Evolutionary conservation across 192 early-diverging fungal genomes (phyloP).

Genomic region (Rhizophagus sp.): DNA sequence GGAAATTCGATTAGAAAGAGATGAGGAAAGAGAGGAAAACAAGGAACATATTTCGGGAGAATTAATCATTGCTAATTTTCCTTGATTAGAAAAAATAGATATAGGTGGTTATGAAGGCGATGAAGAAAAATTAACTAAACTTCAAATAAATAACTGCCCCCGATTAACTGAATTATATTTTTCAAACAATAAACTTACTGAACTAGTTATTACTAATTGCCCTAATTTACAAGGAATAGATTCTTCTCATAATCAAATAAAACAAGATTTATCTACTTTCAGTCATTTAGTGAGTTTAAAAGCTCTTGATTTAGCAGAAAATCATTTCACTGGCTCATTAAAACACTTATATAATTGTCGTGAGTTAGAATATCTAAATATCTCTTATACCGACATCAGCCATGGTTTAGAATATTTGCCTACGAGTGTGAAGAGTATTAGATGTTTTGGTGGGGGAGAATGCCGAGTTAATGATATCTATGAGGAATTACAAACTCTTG

Average conservation of each 20-base stretch:
- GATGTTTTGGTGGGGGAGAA: not conserved
- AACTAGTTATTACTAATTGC: too few species aligned
- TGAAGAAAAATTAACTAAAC: too few species aligned
- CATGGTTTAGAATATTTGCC: slow-evolving; percentile 6
- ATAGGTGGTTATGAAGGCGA: too few species aligned
- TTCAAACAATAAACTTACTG: too few species aligned
- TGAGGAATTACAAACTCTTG: not conserved
- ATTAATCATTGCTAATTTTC: too few species aligned
- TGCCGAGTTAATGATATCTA: not conserved
- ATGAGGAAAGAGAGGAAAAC: not conserved
- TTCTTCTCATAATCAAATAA: too few species aligned
- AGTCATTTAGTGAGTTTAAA: slow-evolving; percentile 8
- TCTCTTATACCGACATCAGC: not conserved
- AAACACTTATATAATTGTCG: not conserved
- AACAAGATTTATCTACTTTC: slow-evolving; percentile 6
- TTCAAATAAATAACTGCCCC: too few species aligned
- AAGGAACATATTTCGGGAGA: too few species aligned
- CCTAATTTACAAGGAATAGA: slow-evolving; percentile 2
- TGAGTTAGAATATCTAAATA: slow-evolving; percentile 5
- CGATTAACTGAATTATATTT: too few species aligned
- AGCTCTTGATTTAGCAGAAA: not conserved
- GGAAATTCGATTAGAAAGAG: not conserved
- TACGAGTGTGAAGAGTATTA: not conserved
- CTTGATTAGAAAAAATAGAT: too few species aligned
- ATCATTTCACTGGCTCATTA: not conserved